Evolutionary conservation across 2,329 filamentous ascomycete genomes (phyloP), one percentile per base, ranked within the genome.

Genomic region (Taxawa tesnikishii): DNA sequence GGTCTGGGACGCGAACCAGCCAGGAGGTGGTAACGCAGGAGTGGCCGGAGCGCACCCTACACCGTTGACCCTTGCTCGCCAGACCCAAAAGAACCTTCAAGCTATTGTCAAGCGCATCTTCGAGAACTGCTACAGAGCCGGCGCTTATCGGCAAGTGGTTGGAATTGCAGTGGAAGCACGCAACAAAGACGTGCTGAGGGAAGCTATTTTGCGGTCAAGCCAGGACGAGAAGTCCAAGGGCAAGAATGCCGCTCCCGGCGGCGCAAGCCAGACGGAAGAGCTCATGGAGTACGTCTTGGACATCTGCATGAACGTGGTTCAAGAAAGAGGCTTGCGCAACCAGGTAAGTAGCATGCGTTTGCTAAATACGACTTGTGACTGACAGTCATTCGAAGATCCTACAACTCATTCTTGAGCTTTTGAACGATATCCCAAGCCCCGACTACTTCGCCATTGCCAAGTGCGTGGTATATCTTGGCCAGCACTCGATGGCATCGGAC

Each of bases 381-480:
- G 26, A 26, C 16, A 14, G 26, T 12, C 5, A n/a, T n/a, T n/a
- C n/a, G n/a, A 15, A 90, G 64, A 94, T 98, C 32, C 61, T 98
- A 37, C 79, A 81, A 47, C 69, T 98, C 28, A 90, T 98, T 34
- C 75, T 98, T n/a, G 83, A 88, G 38, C 73, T 98, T n/a, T 68
- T 98, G 38, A 94, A 81, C 61, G 83, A 92, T 37, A 90, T 93
- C 34, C 82, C 85, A 2, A 83, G 73, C 38, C 90, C 90, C 0
- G 90, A 98, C 54, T 96, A 94, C 59, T 98, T 98, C 56, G 84
- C 90, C 13, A 96, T 98, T 48, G 88, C 90, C 31, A 93, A 92
- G 59, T 98, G 90, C 48, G 90, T 94, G 17, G 88, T 98, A 23
- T 94, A 96, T 49, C 71, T 98, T 12, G 81, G 94, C 53, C 83